Percentiles rank a stretch among this genome's conserved stretches.
Conservation (phyloP, 768 basidiomycete genomes). For the Macrocybe gigantea region DNA sequence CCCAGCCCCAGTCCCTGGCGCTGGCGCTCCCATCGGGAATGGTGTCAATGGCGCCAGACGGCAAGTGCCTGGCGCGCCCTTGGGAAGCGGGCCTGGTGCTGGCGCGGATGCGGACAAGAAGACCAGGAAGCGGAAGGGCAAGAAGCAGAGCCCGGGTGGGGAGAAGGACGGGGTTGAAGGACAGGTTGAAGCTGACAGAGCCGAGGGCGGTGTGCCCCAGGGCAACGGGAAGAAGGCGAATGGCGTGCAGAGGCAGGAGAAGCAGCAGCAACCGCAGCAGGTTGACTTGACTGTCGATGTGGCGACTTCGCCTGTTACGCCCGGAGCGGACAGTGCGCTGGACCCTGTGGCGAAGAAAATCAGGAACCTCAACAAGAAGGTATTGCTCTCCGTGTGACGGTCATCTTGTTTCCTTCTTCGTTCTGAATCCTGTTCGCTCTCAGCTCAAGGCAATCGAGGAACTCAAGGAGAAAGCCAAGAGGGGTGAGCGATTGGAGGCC, state of each 20-base stretch:
- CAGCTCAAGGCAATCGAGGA: slow-evolving; percentile 99
- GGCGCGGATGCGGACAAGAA: slow-evolving; percentile 31
- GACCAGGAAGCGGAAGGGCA: slow-evolving; percentile 19
- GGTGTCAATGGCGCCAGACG: slow-evolving; percentile 37
- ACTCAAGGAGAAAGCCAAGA: slow-evolving; percentile 85
- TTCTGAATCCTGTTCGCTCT: slow-evolving; percentile 2
- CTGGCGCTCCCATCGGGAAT: slow-evolving; percentile 27
- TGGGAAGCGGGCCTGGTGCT: slow-evolving; percentile 33
- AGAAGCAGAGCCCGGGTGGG: slow-evolving; percentile 45
- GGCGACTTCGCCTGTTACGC: slow-evolving; percentile 42
- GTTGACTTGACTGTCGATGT: slow-evolving; percentile 16
- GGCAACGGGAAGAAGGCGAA: slow-evolving; percentile 21
- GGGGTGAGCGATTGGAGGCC: slow-evolving; percentile 88
- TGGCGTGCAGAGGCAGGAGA: slow-evolving; percentile 29
- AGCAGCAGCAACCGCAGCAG: slow-evolving; percentile 9
- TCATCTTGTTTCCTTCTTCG: slow-evolving; percentile 3
- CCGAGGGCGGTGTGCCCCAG: slow-evolving; percentile 18
- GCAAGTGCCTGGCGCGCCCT: slow-evolving; percentile 72
- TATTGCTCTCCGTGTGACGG: slow-evolving; percentile 19
- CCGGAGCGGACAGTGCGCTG: slow-evolving; percentile 49
- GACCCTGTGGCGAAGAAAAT: slow-evolving; percentile 90
- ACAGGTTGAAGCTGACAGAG: slow-evolving; percentile 18
- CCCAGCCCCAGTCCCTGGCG: slow-evolving; percentile 43
- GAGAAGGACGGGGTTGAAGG: slow-evolving; percentile 46
- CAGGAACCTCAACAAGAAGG: slow-evolving; percentile 95